Base-by-base conservation (phyloP, 768 basidiomycete species). In the Phlegmacium glaucopus region DNA sequence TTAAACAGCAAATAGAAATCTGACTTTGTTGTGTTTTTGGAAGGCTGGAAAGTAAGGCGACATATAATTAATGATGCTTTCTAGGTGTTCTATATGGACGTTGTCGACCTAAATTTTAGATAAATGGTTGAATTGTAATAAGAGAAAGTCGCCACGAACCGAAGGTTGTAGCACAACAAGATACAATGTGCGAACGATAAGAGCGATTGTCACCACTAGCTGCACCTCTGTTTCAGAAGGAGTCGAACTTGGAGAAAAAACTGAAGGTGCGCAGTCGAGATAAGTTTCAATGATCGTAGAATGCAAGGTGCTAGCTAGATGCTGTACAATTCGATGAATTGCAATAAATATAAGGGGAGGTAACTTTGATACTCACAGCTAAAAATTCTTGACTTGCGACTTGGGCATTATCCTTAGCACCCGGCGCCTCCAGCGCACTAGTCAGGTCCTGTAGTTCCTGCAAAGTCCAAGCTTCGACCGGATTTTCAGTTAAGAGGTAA, bases 251-350 rank as follows among this genome's bases (percentile, higher is more conserved):
- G 89, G 86, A 4, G 83, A 77, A 66, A 95, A 94, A 2, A 87
- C 88, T 11, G 78, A 61, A 2, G 94, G 90, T 4, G 91, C 90
- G 53, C 82, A 81, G 62, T 98, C 94, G 16, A 98, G 78, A 66
- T 92, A 90, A 1, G 88, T 84, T 16, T 91, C 84, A 2, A 92
- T 69, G 9, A 97, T 70, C 9, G 84, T 83, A 3, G 91, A 76
- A 56, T 93, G 81, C n/a, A 98, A 66, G 11, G 83, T 78, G 44
- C 77, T 75, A 47, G 87, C 80, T 22, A 96, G 70, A 62, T 77
- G 79, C 87, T 90, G 34, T 35, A 16, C 32, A 9, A 39, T 42
- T 18, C 16, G 22, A 5, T 5, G 36, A 9, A 22, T 11, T 40
- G 53, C 8, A 11, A 32, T 18, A 22, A 38, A 34, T 22, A 17